Base-by-base conservation (phyloP, 2,329 filamentous ascomycete species). In the Fusarium irregulare region DNA sequence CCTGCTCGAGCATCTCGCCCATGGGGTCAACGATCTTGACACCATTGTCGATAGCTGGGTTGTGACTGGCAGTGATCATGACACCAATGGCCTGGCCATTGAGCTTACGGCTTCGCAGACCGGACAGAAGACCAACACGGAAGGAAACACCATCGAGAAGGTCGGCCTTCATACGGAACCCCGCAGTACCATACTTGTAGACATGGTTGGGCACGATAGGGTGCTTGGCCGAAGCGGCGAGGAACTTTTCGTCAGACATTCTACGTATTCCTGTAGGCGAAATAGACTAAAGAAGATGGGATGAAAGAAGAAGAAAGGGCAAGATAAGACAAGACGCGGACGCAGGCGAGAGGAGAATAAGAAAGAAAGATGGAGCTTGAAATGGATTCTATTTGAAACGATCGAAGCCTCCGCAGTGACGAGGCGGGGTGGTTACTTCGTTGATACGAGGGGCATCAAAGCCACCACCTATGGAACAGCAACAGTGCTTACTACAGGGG, bases 21-120 rank as follows among this genome's bases (percentile, higher is more conserved):
- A 97, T 92, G 14, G 96, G 96, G 80, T 99, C 96, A 69, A 99
- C 93, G 73, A 99, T 89, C 87, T 97, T 97, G 80, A 97, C 92
- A 54, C 94, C 94, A 80, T 97, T 97, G 82, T 97, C 94, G 74
- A 89, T 87, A 34, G 94, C 91, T 20, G 93, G 93, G 82, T 97
- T 97, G 85, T 97, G 94, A 77, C 93, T 97, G 68, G 94, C 94
- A 44, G 94, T 97, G 80, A 97, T 92, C 94, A 97, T 97, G 73
- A 99, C 91, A 77, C 96, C 96, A 77, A 99, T 97, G 75, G 93
- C 92, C 84, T 97, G 93, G 71, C 94, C 92, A 79, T 91, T 91
- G 75, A 97, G 89, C 82, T 96, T 97, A 79, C 93, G 92, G 71
- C 94, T 98, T 69, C 96, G 92, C 54, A 98, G 87, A 60, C 92